Percentiles rank a stretch among this genome's conserved stretches.
phyloP scores from a whole-genome alignment of 148 eudicot species.

The Fagopyrum esculentum region DNA sequence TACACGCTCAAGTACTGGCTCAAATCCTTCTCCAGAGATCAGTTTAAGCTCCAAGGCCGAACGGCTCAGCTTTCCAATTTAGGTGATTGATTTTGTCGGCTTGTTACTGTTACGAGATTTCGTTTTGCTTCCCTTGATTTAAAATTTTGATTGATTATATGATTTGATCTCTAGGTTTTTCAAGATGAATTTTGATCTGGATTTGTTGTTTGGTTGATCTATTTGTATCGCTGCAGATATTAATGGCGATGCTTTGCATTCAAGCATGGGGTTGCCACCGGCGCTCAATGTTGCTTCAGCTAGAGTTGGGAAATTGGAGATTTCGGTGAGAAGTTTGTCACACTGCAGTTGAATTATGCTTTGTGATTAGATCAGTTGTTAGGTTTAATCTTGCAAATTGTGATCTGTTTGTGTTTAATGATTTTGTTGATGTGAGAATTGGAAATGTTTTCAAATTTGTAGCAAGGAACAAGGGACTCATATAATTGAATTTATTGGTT shows the following conservation, averaged over 20 bases:
- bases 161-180: neutral
- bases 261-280: slow-evolving; percentile 88
- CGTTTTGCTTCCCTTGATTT: neutral
- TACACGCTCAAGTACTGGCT: slow-evolving; percentile 96
- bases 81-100: slow-evolving; percentile 31
- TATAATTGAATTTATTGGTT: neutral
- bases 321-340: slow-evolving; percentile 43
- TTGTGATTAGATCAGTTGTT: neutral
- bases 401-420: neutral
- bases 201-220: neutral
- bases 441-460: neutral
- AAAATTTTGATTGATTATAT: neutral
- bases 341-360: neutral
- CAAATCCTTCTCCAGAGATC: slow-evolving; percentile 90
- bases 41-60: slow-evolving; percentile 90
- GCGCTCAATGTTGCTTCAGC: slow-evolving; percentile 79
- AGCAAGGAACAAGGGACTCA: neutral
- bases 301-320: slow-evolving; percentile 84
- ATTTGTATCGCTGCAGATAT: slow-evolving; percentile 36
- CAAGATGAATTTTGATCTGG: neutral
- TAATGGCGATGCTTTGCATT: slow-evolving; percentile 88
- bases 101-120: slow-evolving; percentile 3
- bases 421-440: neutral
- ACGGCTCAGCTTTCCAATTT: slow-evolving; percentile 89
- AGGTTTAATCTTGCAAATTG: neutral